phyloP scores from a whole-genome alignment of 129 eudicot genomes.

The Mikania micrantha region DNA sequence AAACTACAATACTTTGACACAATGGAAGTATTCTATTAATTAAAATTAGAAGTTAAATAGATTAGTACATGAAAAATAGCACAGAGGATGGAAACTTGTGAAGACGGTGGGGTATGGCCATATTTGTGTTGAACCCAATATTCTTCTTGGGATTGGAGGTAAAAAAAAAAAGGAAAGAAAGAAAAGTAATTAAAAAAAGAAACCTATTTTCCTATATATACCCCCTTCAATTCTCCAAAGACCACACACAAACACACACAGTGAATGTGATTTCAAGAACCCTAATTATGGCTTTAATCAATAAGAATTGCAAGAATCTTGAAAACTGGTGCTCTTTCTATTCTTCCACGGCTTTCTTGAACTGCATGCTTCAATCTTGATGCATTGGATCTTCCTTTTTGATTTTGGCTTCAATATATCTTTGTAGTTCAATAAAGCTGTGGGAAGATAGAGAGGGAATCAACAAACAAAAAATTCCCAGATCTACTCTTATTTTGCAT shows the following conservation, averaged over 20 bases:
- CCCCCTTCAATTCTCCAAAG: not conserved
- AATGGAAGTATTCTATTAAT: not conserved
- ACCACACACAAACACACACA: conserved; percentile 27
- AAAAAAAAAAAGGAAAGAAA: no score
- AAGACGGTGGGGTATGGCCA: conserved; percentile 18
- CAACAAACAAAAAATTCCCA: conserved; percentile 19
- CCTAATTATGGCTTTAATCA: conserved; percentile 1
- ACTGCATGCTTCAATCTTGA: conserved; percentile 46
- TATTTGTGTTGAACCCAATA: conserved; percentile 33
- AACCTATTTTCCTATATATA: not conserved
- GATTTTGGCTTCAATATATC: not conserved
- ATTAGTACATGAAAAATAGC: not conserved
- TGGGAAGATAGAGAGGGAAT: conserved; percentile 80
- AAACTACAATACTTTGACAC: not conserved
- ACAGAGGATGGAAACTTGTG: not conserved
- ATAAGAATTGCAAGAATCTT: not conserved
- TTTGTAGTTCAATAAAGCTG: conserved; percentile 97
- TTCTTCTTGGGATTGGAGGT: conserved; percentile 95
- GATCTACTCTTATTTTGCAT: conserved; percentile 14
- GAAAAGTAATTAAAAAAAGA: no score
- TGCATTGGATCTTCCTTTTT: not conserved
- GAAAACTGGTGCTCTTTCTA: conserved; percentile 55
- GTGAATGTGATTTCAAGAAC: not conserved
- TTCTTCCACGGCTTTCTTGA: conserved; percentile 99
- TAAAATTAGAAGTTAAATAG: not conserved